Conservation (phyloP, 1,139 yeast genomes). For the Debaryomyces nepalensis region DNA sequence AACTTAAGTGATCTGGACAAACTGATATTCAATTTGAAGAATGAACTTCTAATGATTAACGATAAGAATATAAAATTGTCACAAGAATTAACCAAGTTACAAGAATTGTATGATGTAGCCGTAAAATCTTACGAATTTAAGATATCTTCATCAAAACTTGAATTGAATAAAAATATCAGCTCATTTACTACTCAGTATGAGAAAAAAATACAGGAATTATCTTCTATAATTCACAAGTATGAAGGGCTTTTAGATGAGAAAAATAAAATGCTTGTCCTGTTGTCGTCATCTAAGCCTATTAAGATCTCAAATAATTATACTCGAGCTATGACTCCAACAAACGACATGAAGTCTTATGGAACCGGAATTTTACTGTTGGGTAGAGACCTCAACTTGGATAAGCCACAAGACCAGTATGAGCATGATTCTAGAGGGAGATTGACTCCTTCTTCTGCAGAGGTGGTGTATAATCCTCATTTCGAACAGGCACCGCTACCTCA, state of each 20-base stretch:
- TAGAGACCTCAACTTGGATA: not conserved
- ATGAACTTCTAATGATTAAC: constrained; percentile 23
- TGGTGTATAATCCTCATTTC: not conserved
- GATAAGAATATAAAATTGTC: constrained; percentile 26
- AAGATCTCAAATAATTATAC: constrained; percentile 35
- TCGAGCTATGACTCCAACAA: not conserved
- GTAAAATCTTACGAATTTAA: constrained; percentile 30
- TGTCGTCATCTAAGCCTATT: constrained; percentile 49
- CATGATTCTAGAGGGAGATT: constrained; percentile 3
- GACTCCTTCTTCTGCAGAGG: constrained; percentile 3
- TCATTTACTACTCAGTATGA: constrained; percentile 31
- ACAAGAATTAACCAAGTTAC: constrained; percentile 22
- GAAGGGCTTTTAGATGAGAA: constrained; percentile 45
- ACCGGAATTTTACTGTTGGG: not conserved
- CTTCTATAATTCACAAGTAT: constrained; percentile 34
- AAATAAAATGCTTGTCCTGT: constrained; percentile 38
- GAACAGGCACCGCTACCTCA: not conserved
- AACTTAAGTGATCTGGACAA: constrained; percentile 25
- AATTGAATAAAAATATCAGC: constrained; percentile 29
- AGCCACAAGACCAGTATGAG: constrained; percentile 4
- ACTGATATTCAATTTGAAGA: constrained; percentile 24
- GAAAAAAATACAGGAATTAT: constrained; percentile 38
- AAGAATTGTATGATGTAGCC: constrained; percentile 23
- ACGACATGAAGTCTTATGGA: not conserved
- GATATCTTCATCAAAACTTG: constrained; percentile 30